Evolutionary conservation across 257 asterid genomes (phyloP), one percentile per base, ranked within the genome.

Genomic region (Jasminum sambac): DNA sequence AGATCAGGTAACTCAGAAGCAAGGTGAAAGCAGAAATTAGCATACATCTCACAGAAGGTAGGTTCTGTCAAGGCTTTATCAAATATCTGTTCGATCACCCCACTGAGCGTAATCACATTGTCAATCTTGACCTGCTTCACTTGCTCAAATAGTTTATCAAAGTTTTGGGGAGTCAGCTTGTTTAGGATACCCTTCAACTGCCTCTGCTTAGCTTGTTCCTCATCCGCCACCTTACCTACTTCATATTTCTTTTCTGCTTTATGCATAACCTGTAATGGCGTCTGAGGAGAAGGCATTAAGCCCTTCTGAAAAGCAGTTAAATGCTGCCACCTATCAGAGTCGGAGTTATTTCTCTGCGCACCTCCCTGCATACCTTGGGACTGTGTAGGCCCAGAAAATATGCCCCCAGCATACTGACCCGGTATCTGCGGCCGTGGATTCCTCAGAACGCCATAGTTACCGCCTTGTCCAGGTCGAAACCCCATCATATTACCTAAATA

Each of bases 31-130:
- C 82, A 81, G 70, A 81, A 74, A 37, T 52, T 69, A 41, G 80
- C 85, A 65, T 74, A 77, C 80, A 81, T 81, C 64, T 81, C 85
- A 48, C 80, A 77, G 64, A 81, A 77, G 2, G 73, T 74, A 17
- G 82, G 85, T 50, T 77, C 85, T 61, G 72, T 81, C 4, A 81
- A 69, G 58, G 85, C 82, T 74, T 77, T 81, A 72, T 81, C 79
- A 50, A 74, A 81, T 57, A 77, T 77, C 72, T 77, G 85, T 2
- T 82, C 63, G 69, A 74, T 74, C 9, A 81, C 77, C 50, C 82
- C 82, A 38, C 72, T 60, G 12, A 81, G 73, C 30, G 85, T 74
- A 40, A 11, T 52, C 9, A 55, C 72, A 50, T 69, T 80, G 44
- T 74, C 75, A 48, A 77, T 71, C 14, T 74, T 77, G 17, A 80